Evolutionary conservation across 345 rosid genomes (phyloP).

Genomic region (Euphorbia pulcherrima): DNA sequence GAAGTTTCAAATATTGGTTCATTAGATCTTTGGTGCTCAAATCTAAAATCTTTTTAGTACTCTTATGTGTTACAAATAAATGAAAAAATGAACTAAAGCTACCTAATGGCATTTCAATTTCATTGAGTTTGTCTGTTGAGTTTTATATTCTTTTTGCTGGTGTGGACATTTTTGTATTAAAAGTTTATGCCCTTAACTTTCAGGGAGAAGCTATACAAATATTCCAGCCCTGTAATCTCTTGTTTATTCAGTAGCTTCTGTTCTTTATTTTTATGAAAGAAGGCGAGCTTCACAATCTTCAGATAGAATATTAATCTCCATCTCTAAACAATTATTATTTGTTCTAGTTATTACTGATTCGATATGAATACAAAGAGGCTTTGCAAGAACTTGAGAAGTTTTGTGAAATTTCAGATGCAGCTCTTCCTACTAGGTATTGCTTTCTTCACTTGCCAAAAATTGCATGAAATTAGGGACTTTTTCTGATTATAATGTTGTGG

Average conservation of each 20-base stretch:
- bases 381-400: constrained; percentile 49
- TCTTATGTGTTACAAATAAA: too few relatives aligned
- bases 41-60: too few relatives aligned
- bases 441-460: constrained; percentile 8
- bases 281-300: neutral
- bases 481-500: neutral
- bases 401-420: constrained; percentile 36
- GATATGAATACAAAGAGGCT: constrained; percentile 60
- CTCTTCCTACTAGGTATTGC: constrained; percentile 59
- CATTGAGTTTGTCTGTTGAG: neutral
- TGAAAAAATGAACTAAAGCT: too few relatives aligned
- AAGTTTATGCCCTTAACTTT: neutral
- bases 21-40: too few relatives aligned
- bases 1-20: too few relatives aligned
- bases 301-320: neutral
- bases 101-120: neutral
- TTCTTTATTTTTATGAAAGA: neutral
- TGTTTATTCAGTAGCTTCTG: neutral
- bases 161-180: neutral
- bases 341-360: constrained; percentile 64
- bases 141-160: neutral
- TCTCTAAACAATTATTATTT: constrained; percentile 2
- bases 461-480: constrained; percentile 4
- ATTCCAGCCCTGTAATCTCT: neutral
- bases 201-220: neutral